These are phyloP conservation scores for Stephania cephalantha DNA, from an alignment of 164 flowering plant genomes.

Conservation along the genomic window DNA sequence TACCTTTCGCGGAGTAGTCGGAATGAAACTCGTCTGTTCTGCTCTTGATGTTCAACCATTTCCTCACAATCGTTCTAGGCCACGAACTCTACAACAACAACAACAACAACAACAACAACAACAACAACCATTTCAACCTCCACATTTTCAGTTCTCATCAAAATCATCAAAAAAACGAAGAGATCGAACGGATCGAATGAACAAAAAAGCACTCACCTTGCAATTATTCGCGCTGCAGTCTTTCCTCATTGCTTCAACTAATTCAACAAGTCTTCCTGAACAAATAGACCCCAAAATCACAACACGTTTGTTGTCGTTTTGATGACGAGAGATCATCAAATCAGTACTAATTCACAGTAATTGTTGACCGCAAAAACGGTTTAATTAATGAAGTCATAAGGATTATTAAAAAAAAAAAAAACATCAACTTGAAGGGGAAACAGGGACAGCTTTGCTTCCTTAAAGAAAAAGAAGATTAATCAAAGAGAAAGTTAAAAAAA, in stretches of 20 bases:
- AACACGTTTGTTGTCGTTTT: background rate
- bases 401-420: conserved; percentile 10
- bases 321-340: background rate
- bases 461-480: conserved; percentile 6
- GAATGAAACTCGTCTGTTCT: conserved; percentile 53
- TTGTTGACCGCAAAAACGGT: background rate
- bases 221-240: conserved; percentile 17
- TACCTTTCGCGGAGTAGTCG: conserved; percentile 37
- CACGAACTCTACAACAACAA: conserved; percentile 43
- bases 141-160: background rate
- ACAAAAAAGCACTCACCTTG: conserved; percentile 26
- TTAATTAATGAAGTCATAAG: too few relatives aligned
- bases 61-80: conserved; percentile 51
- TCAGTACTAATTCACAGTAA: background rate
- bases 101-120: too few relatives aligned
- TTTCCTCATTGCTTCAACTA: conserved; percentile 29
- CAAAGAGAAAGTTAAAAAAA: too few relatives aligned
- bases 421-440: conserved; percentile 35
- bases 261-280: conserved; percentile 10
- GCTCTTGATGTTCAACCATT: conserved; percentile 65
- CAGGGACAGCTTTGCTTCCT: conserved; percentile 24
- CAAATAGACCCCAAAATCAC: background rate
- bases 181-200: background rate
- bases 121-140: background rate
- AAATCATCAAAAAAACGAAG: too few relatives aligned